Conservation (phyloP, 192 early-diverging fungal genomes). For the Backusella mclennaniae region DNA sequence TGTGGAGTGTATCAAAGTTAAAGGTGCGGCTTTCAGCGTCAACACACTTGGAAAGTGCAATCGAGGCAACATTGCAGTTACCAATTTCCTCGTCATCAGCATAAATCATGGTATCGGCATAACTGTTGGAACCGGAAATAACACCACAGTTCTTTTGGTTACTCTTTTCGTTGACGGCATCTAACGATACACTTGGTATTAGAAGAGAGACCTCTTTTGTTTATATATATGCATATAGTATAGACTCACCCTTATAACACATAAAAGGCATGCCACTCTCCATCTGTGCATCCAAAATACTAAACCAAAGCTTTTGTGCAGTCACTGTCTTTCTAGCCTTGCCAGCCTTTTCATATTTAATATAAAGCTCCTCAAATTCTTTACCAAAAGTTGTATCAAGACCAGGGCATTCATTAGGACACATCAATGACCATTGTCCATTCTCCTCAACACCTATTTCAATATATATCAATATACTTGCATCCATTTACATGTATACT, state of each 20-base stretch:
- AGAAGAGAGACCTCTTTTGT: not conserved
- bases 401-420: constrained; percentile 90
- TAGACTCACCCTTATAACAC: constrained; percentile 80
- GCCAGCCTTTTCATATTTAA: constrained; percentile 77
- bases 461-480: not conserved
- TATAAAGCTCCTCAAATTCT: constrained; percentile 84
- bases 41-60: constrained; percentile 89
- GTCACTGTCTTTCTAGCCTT: constrained; percentile 78
- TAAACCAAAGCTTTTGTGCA: constrained; percentile 96
- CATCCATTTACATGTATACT: not conserved
- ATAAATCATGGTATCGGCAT: constrained; percentile 92
- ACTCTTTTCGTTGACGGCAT: constrained; percentile 94
- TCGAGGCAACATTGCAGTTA: constrained; percentile 94
- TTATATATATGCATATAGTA: not conserved
- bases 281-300: constrained; percentile 92
- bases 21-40: constrained; percentile 53
- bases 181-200: constrained; percentile 28
- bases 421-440: constrained; percentile 92
- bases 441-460: constrained; percentile 67
- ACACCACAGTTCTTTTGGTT: constrained; percentile 98
- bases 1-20: constrained; percentile 81
- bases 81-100: constrained; percentile 91
- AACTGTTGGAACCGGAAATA: constrained; percentile 95
- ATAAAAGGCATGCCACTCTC: constrained; percentile 98
- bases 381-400: constrained; percentile 86